A percentile compares a stretch with the other conserved stretches of the same genome.
These are phyloP conservation scores for Kodamaea alishanica DNA, from an alignment of 1,139 yeast genomes.

Conservation along the genomic window DNA sequence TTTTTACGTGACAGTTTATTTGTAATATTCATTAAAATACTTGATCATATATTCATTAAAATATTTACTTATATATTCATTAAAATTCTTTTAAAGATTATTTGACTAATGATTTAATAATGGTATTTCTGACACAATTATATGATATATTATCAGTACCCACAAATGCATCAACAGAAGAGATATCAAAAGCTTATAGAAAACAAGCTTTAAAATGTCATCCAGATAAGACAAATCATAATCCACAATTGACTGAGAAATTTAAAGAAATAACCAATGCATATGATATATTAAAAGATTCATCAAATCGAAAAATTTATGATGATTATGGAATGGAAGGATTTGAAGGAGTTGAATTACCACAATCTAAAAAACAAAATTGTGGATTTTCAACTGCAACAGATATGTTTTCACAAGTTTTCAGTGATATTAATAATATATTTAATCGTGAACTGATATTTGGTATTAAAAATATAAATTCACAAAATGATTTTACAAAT, in stretches of 20 bases:
- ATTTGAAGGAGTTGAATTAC: slow-evolving; percentile 27
- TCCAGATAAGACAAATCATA: slow-evolving; percentile 48
- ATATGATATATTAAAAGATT: slow-evolving; percentile 39
- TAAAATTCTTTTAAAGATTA: neutral
- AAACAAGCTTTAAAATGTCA: slow-evolving; percentile 42
- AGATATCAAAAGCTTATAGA: slow-evolving; percentile 39
- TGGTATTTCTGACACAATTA: slow-evolving; percentile 32
- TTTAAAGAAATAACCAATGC: slow-evolving; percentile 45
- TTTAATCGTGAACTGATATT: slow-evolving; percentile 12
- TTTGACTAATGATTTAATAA: slow-evolving; percentile 6
- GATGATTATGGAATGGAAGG: slow-evolving; percentile 42
- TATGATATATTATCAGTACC: slow-evolving; percentile 39
- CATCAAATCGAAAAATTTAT: slow-evolving; percentile 28
- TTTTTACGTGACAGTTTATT: no score
- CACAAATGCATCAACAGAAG: slow-evolving; percentile 35
- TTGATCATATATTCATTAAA: neutral
- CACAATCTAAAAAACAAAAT: slow-evolving; percentile 1
- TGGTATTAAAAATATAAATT: neutral
- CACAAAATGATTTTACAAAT: slow-evolving; percentile 1
- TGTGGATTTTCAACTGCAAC: slow-evolving; percentile 16
- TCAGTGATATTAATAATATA: slow-evolving; percentile 34
- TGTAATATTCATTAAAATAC: slow-evolving; percentile 1
- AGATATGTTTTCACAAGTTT: slow-evolving; percentile 39
- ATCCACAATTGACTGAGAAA: slow-evolving; percentile 41
- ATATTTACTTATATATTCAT: slow-evolving; percentile 1